A percentile compares a stretch with the other conserved stretches of the same genome.
Conservation (phyloP, 2,329 filamentous ascomycete species). For the Paraphoma sp. region DNA sequence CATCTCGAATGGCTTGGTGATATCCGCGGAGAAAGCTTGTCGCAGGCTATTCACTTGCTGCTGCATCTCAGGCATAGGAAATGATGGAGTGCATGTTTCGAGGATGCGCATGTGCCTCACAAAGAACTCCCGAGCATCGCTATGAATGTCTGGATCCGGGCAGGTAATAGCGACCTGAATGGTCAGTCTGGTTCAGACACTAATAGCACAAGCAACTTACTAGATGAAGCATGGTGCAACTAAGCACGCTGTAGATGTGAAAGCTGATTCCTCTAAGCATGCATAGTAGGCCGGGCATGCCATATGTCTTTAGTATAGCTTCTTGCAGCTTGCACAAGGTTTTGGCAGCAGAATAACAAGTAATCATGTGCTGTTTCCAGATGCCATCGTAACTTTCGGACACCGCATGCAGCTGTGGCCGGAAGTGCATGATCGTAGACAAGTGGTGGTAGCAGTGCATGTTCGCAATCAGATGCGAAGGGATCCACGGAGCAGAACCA, state of each 20-base stretch:
- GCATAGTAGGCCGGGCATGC: constrained; percentile 80
- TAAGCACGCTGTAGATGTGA: constrained; percentile 89
- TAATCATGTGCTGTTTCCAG: constrained; percentile 88
- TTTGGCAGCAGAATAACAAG: constrained; percentile 86
- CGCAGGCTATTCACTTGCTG: constrained; percentile 88
- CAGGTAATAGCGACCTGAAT: constrained; percentile 86
- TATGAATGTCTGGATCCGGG: constrained; percentile 85
- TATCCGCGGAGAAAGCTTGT: constrained; percentile 89
- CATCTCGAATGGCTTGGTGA: constrained; percentile 82
- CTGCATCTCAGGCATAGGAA: constrained; percentile 90
- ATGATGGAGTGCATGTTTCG: constrained; percentile 80
- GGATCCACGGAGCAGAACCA: constrained; percentile 81
- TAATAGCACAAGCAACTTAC: constrained; percentile 63
- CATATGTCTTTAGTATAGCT: constrained; percentile 76
- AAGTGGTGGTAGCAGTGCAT: constrained; percentile 89
- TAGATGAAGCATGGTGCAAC: constrained; percentile 90
- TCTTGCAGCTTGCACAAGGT: constrained; percentile 86
- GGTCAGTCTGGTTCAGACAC: neutral
- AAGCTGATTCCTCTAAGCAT: constrained; percentile 97
- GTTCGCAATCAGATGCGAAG: constrained; percentile 87
- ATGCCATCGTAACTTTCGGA: constrained; percentile 78
- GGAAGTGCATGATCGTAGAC: constrained; percentile 82
- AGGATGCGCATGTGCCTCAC: constrained; percentile 92
- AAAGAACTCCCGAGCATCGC: constrained; percentile 86
- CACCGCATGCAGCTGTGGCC: constrained; percentile 78